Conservation (phyloP, 306 rosid genomes). For the Dryas octopetala region DNA sequence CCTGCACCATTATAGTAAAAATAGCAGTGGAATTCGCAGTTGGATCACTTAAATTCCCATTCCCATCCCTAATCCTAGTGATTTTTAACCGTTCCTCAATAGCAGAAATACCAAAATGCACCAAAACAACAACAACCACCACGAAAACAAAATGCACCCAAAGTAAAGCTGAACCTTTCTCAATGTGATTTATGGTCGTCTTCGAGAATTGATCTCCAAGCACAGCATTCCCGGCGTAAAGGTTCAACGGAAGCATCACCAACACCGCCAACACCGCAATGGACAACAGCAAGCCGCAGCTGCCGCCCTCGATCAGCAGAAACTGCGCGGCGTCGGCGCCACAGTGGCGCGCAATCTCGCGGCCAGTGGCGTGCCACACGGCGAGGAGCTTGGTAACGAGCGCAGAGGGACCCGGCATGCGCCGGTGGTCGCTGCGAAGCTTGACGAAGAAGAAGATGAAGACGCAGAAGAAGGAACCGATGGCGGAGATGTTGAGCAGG, state of each 20-base stretch:
- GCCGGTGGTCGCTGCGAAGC: slow-evolving; percentile 95
- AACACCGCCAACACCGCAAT: slow-evolving; percentile 50
- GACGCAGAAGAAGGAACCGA: slow-evolving; percentile 74
- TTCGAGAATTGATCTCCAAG: slow-evolving; percentile 74
- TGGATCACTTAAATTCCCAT: slow-evolving; percentile 76
- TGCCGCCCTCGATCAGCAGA: slow-evolving; percentile 89
- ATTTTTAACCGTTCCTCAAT: slow-evolving; percentile 60
- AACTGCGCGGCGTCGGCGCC: slow-evolving; percentile 97
- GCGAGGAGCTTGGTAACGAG: slow-evolving; percentile 78
- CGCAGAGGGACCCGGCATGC: slow-evolving; percentile 87
- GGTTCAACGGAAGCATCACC: slow-evolving; percentile 70
- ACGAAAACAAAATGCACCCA: slow-evolving; percentile 88
- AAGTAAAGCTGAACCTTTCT: slow-evolving; percentile 73
- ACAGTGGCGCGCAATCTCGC: slow-evolving; percentile 83
- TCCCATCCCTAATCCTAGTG: slow-evolving; percentile 86
- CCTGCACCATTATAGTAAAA: slow-evolving; percentile 93
- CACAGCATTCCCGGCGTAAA: slow-evolving; percentile 62
- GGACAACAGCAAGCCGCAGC: slow-evolving; percentile 63
- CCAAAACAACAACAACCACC: slow-evolving; percentile 55
- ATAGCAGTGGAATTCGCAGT: slow-evolving; percentile 69
- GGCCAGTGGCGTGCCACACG: slow-evolving; percentile 86
- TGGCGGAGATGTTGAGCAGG: slow-evolving; percentile 83
- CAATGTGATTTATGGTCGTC: slow-evolving; percentile 78
- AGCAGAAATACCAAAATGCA: slow-evolving; percentile 75
- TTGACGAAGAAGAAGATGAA: slow-evolving; percentile 75